Base-by-base conservation (phyloP, 192 early-diverging fungal genomes). In the Entophlyctis helioformis region DNA sequence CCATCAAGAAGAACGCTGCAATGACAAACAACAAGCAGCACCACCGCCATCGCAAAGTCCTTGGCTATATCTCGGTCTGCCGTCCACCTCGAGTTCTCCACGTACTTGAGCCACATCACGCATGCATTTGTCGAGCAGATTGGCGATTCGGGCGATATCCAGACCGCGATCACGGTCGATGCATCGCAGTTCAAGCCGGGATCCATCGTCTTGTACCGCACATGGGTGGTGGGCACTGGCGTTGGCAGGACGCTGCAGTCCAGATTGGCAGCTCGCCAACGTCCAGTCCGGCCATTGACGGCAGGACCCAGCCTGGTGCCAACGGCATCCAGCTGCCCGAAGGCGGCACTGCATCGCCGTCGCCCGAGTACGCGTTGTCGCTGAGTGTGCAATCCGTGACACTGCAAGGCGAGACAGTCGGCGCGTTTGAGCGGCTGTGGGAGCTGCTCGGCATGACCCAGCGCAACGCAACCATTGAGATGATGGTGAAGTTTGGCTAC, bases 141-240 rank as follows among this genome's bases (percentile, higher is more conserved):
- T 25, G 25, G 38, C 9, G 43, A 48, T 4, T 43, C 54, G 15
- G 64, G 57, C 19, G 53, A 66, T 12, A 44, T 73, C 27, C 46
- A 71, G 42, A 75, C 68, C 4, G 42, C 56, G 3, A 62, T 79
- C 43, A 57, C 43, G 1, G 36, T 78, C 3, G 56, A 66, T 21
- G 74, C 72, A 1, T 62, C 62, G 13, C 53, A 53, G 9, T 98
- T 98, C 69, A 66, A 78, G n/a, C 84, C 90, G 18, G 96, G 93
- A 0, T 84, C 83, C 31, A 69, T 97, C 20, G 74, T 75, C 16
- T 25, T 78, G 25, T 78, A 56, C 48, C 51, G 64, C 18, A 79
- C 76, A 7, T 74, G 65, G 48, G 56, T 69, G 45, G 44, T 40
- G 11, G 71, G 64, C 9, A 48, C 36, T 40, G 71, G 71, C 2